Evolutionary conservation across 202 grass and related monocot species (phyloP), one percentile per base, ranked within the genome.

Genomic region (Brachypodium distachyon): DNA sequence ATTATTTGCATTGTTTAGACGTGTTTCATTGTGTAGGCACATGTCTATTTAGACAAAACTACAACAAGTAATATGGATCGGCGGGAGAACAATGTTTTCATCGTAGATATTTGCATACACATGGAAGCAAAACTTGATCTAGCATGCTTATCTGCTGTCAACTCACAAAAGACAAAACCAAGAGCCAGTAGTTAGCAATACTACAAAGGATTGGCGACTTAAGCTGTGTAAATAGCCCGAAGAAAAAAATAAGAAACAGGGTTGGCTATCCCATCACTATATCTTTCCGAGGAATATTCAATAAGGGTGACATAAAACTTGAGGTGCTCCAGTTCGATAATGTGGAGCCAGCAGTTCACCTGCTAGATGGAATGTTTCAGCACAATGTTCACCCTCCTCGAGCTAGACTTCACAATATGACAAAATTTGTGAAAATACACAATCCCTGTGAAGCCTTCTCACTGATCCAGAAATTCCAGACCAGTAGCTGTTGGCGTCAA

Each of bases 381-480:
- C 39, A 10, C 43, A 14, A 26, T 59, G 26, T 36, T 59, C 52
- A 76, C 25, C 40, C 9, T 3, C 43, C 14, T 32, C 29, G 64
- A 39, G 22, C n/a, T 23, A 39, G 21, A 19, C 66, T 55, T 61
- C 14, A 47, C 38, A 21, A 23, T 48, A 48, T 48, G 23, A 37
- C 7, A 76, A 61, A 43, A 54, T 39, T 34, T 12, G 28, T 68
- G 44, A 22, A 52, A 70, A n/a, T 49, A 70, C 17, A 49, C 60
- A 26, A 75, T 47, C 38, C 74, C 29, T 1, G 0, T 56, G 46
- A 70, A 58, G 47, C 72, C 18, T 67, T 55, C 32, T 82, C 68
- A 83, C 54, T 58, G 79, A 63, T 84, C 58, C 1, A 94, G 82
- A 74, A 92, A 98, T 52, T 98, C 91, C 64, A 98, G 67, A 74